phyloP scores from a whole-genome alignment of 2,329 filamentous ascomycete genomes.

The Arthrocladium fulminans region DNA sequence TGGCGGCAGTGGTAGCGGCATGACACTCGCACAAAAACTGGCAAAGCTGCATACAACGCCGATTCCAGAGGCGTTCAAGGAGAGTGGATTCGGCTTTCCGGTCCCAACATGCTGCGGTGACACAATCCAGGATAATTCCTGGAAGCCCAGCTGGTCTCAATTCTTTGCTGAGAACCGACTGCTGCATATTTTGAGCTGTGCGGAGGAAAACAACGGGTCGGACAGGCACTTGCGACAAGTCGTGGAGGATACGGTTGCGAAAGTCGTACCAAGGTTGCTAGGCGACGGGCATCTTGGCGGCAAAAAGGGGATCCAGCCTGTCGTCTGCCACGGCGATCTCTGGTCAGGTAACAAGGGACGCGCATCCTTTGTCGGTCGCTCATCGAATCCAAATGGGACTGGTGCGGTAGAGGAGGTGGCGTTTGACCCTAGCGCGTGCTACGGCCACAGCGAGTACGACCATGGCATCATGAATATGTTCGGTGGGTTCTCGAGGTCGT shows the following conservation, averaged over 20 bases:
- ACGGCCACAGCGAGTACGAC: constrained; percentile 83
- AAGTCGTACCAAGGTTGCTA: constrained; percentile 68
- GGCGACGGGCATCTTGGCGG: constrained; percentile 56
- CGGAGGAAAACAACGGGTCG: constrained; percentile 52
- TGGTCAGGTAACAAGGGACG: constrained; percentile 77
- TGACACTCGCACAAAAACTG: constrained; percentile 64
- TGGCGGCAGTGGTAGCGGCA: constrained; percentile 42
- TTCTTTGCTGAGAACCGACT: constrained; percentile 77
- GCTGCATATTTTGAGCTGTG: constrained; percentile 52
- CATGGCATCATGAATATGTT: constrained; percentile 96
- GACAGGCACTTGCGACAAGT: constrained; percentile 54
- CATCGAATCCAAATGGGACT: constrained; percentile 23
- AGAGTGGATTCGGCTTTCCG: constrained; percentile 71
- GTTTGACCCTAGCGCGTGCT: constrained; percentile 72
- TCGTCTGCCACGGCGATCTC: constrained; percentile 83
- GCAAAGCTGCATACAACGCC: constrained; percentile 69
- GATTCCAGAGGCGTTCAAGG: constrained; percentile 47
- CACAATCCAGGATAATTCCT: constrained; percentile 72
- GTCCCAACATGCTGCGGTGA: constrained; percentile 79
- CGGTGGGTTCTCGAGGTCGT: constrained; percentile 66
- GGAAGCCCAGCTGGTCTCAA: constrained; percentile 64
- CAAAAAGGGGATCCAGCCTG: constrained; percentile 55
- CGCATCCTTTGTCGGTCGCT: constrained; percentile 43
- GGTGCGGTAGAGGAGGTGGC: constrained; percentile 59
- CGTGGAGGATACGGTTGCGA: constrained; percentile 54